phyloP scores from a whole-genome alignment of 2,329 filamentous ascomycete species.

The Neofusicoccum kwambonambiense region DNA sequence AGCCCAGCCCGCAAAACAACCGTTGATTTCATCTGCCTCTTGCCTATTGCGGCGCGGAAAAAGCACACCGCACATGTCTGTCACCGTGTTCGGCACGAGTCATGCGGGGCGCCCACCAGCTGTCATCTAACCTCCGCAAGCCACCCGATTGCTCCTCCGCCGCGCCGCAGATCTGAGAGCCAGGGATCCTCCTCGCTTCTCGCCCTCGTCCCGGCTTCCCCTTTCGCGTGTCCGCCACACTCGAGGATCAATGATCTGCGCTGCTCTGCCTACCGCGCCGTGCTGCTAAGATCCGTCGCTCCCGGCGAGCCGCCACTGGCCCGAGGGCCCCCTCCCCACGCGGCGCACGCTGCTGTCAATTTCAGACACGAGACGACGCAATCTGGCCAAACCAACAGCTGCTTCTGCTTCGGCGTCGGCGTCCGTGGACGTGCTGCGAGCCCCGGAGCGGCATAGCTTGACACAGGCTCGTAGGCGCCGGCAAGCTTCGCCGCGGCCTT shows the following conservation, averaged over 20 bases:
- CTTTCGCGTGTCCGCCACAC: constrained; percentile 11
- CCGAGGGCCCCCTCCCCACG: neutral
- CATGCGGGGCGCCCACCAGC: constrained; percentile 8
- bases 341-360: neutral
- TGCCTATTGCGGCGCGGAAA: constrained; percentile 5
- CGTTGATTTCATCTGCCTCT: neutral
- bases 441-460: neutral
- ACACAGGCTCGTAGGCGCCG: neutral
- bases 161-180: neutral
- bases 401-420: neutral
- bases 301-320: neutral
- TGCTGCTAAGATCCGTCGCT: neutral
- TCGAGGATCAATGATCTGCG: constrained; percentile 12
- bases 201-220: neutral
- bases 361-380: neutral
- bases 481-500: neutral
- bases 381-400: neutral
- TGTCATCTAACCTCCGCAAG: constrained; percentile 11
- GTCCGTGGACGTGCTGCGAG: neutral
- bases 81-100: constrained; percentile 1
- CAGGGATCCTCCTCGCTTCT: constrained; percentile 12
- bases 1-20: constrained; percentile 5
- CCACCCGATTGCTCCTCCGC: constrained; percentile 10
- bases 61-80: constrained; percentile 4
- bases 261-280: neutral